Percentiles rank a stretch among this genome's conserved stretches.
phyloP scores from a whole-genome alignment of 129 eudicot genomes.

The Flaveria brownii region DNA sequence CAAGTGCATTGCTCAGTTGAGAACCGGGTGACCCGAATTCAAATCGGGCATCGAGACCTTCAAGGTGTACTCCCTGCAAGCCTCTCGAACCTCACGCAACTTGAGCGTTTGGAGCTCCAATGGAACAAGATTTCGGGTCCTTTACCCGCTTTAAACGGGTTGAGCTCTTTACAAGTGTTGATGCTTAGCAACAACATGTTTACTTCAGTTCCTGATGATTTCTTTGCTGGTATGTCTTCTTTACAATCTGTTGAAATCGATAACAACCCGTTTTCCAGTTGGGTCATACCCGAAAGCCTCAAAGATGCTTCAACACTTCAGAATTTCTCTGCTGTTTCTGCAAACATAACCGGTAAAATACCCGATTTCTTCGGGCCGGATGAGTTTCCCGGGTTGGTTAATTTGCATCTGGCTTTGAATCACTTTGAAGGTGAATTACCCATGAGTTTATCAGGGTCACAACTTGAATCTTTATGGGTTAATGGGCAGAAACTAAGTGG shows the following conservation, averaged over 20 bases:
- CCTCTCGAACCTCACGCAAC: slow-evolving; percentile 50
- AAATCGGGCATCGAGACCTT: slow-evolving; percentile 67
- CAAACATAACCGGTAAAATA: slow-evolving; percentile 58
- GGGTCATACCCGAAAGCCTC: slow-evolving; percentile 81
- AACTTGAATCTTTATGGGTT: slow-evolving; percentile 80
- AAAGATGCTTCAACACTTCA: slow-evolving; percentile 65
- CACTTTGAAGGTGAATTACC: slow-evolving; percentile 69
- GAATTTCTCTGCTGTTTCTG: slow-evolving; percentile 83
- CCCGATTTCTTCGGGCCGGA: slow-evolving; percentile 75
- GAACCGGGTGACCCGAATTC: slow-evolving; percentile 75
- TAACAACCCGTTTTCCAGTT: slow-evolving; percentile 67
- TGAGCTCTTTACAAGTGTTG: slow-evolving; percentile 62
- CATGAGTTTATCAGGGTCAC: slow-evolving; percentile 59
- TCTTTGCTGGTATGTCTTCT: slow-evolving; percentile 66
- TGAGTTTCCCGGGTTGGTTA: slow-evolving; percentile 67
- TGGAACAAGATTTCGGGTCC: slow-evolving; percentile 80
- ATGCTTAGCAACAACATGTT: slow-evolving; percentile 77
- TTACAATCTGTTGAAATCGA: slow-evolving; percentile 73
- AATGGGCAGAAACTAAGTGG: slow-evolving; percentile 84
- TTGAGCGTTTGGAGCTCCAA: slow-evolving; percentile 80
- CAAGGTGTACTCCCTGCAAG: slow-evolving; percentile 71
- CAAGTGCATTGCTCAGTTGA: slow-evolving; percentile 55
- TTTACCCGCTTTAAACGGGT: slow-evolving; percentile 66
- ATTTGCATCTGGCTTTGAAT: slow-evolving; percentile 74
- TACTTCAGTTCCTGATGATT: slow-evolving; percentile 63